Evolutionary conservation across 345 rosid species (phyloP).

Genomic region (Melaleuca alternifolia): DNA sequence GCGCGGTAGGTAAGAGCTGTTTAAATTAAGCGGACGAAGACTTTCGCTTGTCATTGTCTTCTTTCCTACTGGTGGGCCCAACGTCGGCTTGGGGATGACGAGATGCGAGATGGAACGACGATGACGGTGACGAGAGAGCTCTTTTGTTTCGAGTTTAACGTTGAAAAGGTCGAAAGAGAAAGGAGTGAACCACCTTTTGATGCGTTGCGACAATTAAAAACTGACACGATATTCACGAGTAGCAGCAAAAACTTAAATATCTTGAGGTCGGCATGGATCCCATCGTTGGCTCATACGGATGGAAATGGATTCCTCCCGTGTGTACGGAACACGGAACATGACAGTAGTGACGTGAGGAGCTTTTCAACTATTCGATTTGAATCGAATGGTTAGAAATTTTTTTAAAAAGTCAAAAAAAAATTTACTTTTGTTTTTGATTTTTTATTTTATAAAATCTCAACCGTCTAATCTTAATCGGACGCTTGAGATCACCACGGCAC

Average conservation of each 20-base stretch:
- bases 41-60: neutral
- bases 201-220: neutral
- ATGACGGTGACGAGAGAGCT: too few species aligned
- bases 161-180: neutral
- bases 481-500: too few species aligned
- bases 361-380: too few species aligned
- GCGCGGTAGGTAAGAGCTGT: neutral
- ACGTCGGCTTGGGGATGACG: neutral
- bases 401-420: too few species aligned
- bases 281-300: too few species aligned
- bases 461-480: too few species aligned
- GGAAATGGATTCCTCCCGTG: too few species aligned
- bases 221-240: neutral
- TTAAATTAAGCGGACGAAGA: neutral
- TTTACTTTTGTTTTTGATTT: too few species aligned
- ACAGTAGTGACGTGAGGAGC: too few species aligned
- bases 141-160: neutral
- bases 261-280: neutral
- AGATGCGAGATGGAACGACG: neutral
- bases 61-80: neutral
- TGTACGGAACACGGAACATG: too few species aligned
- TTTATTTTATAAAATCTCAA: too few species aligned
- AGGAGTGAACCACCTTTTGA: neutral
- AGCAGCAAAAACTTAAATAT: neutral
- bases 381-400: too few species aligned